Evolutionary conservation across 2,329 filamentous ascomycete genomes (phyloP), one percentile per base, ranked within the genome.

Genomic region (Cladosporium sp.): DNA sequence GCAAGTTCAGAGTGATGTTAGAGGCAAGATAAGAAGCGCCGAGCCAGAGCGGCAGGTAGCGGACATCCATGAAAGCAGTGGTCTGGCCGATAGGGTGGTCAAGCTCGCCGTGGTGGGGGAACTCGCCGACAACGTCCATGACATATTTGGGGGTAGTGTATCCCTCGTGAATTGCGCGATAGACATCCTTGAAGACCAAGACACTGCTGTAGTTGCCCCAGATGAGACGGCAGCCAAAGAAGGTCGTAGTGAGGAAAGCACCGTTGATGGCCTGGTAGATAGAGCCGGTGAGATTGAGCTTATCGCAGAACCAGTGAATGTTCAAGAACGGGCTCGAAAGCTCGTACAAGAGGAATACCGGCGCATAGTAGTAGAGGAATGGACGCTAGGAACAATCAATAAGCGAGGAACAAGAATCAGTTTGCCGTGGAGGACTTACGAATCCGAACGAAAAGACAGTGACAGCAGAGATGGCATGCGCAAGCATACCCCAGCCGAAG

Each of bases 241-340:
- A 93, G 41, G 79, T 87, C 56, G 74, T 68, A 46, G 92, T 79
- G 3, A 93, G 79, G 50, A 80, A 62, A 54, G 90, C 75, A 59
- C 88, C 88, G 62, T 93, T 93, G 69, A 88, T 83, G 22, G 91
- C 77, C 71, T 93, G 88, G 19, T 81, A 69, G 47, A 74, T 76
- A 16, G 84, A 83, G 30, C 88, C 88, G 0, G 88, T 93, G 76
- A 89, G 83, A 61, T 82, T 78, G 52, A 92, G 73, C 73, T 94
- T 94, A 70, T 94, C 88, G 70, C 86, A 88, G 73, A 93, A 93
- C 88, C 88, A 94, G 74, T 94, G 88, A 64, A 92, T 79, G 66
- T 94, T 94, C 51, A 93, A 77, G 68, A 93, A 91, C 7, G 88
- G 87, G 4, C 85, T 86, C 20, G 86, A 91, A 33, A 94, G 79